phyloP scores from a whole-genome alignment of 441 rosid species.

The Omphalea diandra region DNA sequence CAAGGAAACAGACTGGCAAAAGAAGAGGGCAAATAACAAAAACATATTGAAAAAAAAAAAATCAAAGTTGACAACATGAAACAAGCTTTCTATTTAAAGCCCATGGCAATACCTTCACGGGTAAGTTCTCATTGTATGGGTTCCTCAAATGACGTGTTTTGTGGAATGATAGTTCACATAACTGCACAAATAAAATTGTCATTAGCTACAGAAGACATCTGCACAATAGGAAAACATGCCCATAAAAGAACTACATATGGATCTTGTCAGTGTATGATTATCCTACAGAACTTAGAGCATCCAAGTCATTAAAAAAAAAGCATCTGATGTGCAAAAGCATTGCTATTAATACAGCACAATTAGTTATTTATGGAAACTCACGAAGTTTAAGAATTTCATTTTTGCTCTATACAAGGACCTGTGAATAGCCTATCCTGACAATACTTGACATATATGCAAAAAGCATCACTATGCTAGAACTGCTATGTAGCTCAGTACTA shows the following conservation, averaged over 20 bases:
- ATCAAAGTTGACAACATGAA: background rate
- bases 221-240: constrained; percentile 3
- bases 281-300: constrained; percentile 10
- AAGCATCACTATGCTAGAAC: background rate
- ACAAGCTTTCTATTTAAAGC: background rate
- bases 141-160: constrained; percentile 94
- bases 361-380: background rate
- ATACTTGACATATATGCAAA: constrained; percentile 6
- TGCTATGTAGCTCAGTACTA: background rate
- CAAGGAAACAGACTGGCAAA: no score
- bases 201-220: constrained; percentile 29
- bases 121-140: constrained; percentile 96
- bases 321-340: constrained; percentile 3
- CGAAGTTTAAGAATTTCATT: background rate
- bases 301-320: constrained; percentile 13
- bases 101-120: constrained; percentile 70
- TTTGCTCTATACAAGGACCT: constrained; percentile 9
- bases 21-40: background rate
- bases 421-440: background rate
- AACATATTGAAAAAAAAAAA: background rate
- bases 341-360: background rate
- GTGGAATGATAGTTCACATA: constrained; percentile 94
- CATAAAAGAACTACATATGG: background rate
- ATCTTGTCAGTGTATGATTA: background rate
- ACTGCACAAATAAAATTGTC: constrained; percentile 48